These are phyloP conservation scores for Candida cerambycidarum DNA, from an alignment of 805 yeast species.

Conservation along the genomic window DNA sequence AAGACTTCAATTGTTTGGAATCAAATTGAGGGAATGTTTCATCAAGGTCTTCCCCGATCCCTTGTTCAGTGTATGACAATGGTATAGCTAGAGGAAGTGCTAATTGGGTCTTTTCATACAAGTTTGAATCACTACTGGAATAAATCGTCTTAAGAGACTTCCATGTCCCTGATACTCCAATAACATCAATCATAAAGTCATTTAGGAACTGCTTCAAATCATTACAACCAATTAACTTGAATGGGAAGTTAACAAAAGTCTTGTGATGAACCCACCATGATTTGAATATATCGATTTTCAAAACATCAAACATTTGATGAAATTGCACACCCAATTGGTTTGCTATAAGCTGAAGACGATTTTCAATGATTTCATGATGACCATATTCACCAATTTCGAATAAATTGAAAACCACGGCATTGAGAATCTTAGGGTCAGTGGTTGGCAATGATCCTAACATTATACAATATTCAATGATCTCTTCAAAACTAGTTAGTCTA, in stretches of 20 bases:
- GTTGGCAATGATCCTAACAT: constrained; percentile 10
- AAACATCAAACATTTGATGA: neutral
- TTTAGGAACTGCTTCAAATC: too few relatives aligned
- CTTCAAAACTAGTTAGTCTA: constrained; percentile 1
- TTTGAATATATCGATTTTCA: constrained; percentile 35
- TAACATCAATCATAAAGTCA: too few relatives aligned
- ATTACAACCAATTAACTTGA: neutral
- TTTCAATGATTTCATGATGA: neutral
- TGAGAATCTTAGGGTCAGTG: constrained; percentile 5
- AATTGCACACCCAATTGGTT: constrained; percentile 1
- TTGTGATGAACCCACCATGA: constrained; percentile 42
- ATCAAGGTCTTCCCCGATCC: constrained; percentile 32
- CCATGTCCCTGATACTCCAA: too few relatives aligned
- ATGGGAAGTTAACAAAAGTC: constrained; percentile 40
- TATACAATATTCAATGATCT: constrained; percentile 11
- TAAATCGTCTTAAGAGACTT: neutral
- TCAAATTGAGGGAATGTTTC: too few relatives aligned
- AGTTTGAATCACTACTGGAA: neutral
- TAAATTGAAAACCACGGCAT: constrained; percentile 11
- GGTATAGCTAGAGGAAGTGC: constrained; percentile 42
- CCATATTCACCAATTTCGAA: constrained; percentile 10
- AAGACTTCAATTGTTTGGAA: too few relatives aligned
- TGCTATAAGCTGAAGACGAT: neutral
- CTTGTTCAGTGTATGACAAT: constrained; percentile 41
- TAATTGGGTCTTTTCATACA: too few relatives aligned